These are phyloP conservation scores for Acanthamoeba culbertsoni DNA, from an alignment of 208 protist genomes.

Conservation along the genomic window DNA sequence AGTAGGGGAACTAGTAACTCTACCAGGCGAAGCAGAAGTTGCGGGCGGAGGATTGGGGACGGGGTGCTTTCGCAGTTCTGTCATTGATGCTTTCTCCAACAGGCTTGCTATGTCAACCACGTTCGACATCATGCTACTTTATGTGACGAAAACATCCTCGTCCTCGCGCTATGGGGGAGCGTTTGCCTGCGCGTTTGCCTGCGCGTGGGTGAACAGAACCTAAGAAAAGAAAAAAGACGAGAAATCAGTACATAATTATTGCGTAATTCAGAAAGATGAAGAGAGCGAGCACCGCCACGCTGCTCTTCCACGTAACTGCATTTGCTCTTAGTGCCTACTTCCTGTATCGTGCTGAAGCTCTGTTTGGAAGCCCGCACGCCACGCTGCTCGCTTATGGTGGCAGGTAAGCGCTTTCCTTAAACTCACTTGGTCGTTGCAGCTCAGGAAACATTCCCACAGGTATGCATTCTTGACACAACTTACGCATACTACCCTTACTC, in stretches of 20 bases:
- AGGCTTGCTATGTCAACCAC: background rate
- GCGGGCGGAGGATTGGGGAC: too few relatives aligned
- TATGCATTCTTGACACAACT: conserved; percentile 24
- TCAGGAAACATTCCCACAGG: background rate
- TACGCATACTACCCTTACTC: background rate
- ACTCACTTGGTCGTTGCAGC: background rate
- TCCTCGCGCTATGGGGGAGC: too few relatives aligned
- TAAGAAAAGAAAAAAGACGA: background rate
- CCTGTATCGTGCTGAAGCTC: background rate
- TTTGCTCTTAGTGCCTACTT: background rate
- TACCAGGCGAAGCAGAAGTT: background rate
- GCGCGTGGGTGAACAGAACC: too few relatives aligned
- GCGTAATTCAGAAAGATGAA: background rate
- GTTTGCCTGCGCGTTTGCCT: too few relatives aligned
- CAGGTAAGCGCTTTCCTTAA: background rate
- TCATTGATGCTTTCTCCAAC: background rate
- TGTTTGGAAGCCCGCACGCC: background rate
- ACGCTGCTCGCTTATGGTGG: background rate
- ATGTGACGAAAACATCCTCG: too few relatives aligned
- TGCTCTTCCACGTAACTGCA: background rate
- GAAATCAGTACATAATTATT: too few relatives aligned
- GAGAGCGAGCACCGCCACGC: background rate
- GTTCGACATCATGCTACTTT: background rate
- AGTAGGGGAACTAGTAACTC: background rate
- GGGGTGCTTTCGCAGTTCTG: background rate